Base-by-base conservation (phyloP, 2,329 filamentous ascomycete genomes). In the Nakataea oryzae region DNA sequence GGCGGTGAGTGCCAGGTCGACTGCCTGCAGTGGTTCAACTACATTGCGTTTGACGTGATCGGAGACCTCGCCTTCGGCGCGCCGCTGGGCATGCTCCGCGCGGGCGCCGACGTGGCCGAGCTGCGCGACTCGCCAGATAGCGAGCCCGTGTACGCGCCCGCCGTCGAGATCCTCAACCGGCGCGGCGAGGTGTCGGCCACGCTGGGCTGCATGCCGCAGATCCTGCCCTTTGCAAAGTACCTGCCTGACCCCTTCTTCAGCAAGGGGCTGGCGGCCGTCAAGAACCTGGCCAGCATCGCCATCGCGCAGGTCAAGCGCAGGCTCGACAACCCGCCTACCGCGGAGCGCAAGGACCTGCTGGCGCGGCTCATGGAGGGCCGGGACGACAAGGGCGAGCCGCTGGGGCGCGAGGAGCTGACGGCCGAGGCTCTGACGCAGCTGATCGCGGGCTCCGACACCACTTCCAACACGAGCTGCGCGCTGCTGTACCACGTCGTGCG, bases 391-490 rank as follows among this genome's bases (percentile, higher is more conserved):
- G 92, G 91, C 62, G 78, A 90, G 63, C 87, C 85, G 13, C 82
- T 96, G 0, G 87, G 89, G 5, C 83, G 89, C 29, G 83, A 89
- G 67, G 92, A 96, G 72, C 80, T 96, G 61, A 96, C 91, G 0
- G 91, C 91, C 47, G 93, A 96, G 76, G 92, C 92, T 0, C 78
- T 96, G 29, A 96, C 92, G 0, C 92, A 96, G 73, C 82, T 96
- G 55, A 96, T 92, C 67, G 89, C 89, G 1, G 89, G 89, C 29
- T 86, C 82, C 56, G 89, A 92, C 73, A 92, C 89, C 0, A 91
- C 88, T 0, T 88, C 85, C 60, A 92, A 91, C 76, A 88, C 92
- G 0, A 88, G 88, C 2, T 96, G 92, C 70, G 91, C 91, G 0
- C 81, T 96, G 50, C 80, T 96, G 0, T 96, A 87, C 77, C 90